Evolutionary conservation across 2,329 filamentous ascomycete genomes (phyloP), one percentile per base, ranked within the genome.

Genomic region (Fusarium liriodendri): DNA sequence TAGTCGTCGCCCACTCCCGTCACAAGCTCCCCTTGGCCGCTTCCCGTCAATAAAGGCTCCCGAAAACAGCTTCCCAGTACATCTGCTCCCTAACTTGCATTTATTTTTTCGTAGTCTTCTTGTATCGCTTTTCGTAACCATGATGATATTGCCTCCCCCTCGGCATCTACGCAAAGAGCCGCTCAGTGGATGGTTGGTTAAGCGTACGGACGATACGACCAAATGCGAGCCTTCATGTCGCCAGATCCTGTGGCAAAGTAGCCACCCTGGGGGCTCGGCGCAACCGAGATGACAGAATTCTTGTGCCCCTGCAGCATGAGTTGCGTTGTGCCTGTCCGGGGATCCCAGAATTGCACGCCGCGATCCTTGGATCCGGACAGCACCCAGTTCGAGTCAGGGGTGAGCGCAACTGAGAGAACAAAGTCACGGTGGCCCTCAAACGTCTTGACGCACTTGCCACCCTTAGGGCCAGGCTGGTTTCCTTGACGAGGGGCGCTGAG

Each of bases 241-340:
- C 97, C 97, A 76, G 95, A 98, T 71, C 97, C 97, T 6, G 97
- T 99, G 45, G 97, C 97, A 81, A 99, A 99, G 81, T 95, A 92
- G 73, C 92, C 91, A 67, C 95, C 95, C 38, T 90, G 92, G 18
- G 97, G 97, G 83, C 95, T 97, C 25, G 97, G 97, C 1, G 97
- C 96, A 62, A 99, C 97, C 4, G 95, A 98, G 79, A 98, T 98
- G 78, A 99, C 97, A 13, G 95, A 98, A 85, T 98, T 98, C 89
- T 98, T 98, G 83, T 99, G 97, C 29, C 97, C 97, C 84, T 98
- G 97, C 71, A 99, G 89, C 97, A 98, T 98, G 82, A 99, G 93
- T 85, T 98, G 96, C 1, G 96, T 97, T 76, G 94, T 93, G 38
- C 96, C 97, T 22, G 95, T 98, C 78, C 93, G 90, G 22, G 97